Evolutionary conservation across 345 rosid species (phyloP).

Genomic region (Salix caprea): DNA sequence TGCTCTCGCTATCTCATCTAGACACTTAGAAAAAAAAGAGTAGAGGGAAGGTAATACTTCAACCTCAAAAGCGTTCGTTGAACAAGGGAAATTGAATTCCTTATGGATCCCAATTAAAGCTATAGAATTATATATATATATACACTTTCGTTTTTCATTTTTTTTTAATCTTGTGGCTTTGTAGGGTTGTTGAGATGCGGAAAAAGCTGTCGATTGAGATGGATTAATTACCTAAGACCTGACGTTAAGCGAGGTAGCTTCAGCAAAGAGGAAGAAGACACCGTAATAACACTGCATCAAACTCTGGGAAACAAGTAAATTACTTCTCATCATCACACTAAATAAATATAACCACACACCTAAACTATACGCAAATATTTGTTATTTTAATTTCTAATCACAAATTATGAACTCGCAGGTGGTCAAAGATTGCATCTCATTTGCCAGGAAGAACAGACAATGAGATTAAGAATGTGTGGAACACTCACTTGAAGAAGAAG

Average conservation of each 20-base stretch:
- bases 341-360: not conserved
- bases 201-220: slow-evolving; percentile 85
- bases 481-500: slow-evolving; percentile 73
- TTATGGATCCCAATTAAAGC: not conserved
- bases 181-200: slow-evolving; percentile 81
- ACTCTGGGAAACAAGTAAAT: slow-evolving; percentile 72
- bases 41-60: not conserved
- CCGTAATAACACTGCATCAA: slow-evolving; percentile 53
- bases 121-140: not conserved
- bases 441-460: slow-evolving; percentile 88
- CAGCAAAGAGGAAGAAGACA: slow-evolving; percentile 67
- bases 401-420: slow-evolving; percentile 38
- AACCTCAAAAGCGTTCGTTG: slow-evolving; percentile 1
- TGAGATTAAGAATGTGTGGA: slow-evolving; percentile 91
- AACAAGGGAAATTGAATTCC: not conserved
- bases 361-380: no score
- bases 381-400: not conserved
- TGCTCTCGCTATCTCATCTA: not conserved
- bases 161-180: not conserved
- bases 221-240: slow-evolving; percentile 90
- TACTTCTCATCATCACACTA: not conserved
- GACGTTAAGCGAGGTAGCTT: slow-evolving; percentile 82
- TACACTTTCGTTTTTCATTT: not conserved
- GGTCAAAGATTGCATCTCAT: slow-evolving; percentile 84
- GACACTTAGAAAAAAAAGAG: not conserved